A percentile compares a stretch with the other conserved stretches of the same genome.
Conservation (phyloP, 2,329 filamentous ascomycete species). For the Pseudogymnoascus sp. region DNA sequence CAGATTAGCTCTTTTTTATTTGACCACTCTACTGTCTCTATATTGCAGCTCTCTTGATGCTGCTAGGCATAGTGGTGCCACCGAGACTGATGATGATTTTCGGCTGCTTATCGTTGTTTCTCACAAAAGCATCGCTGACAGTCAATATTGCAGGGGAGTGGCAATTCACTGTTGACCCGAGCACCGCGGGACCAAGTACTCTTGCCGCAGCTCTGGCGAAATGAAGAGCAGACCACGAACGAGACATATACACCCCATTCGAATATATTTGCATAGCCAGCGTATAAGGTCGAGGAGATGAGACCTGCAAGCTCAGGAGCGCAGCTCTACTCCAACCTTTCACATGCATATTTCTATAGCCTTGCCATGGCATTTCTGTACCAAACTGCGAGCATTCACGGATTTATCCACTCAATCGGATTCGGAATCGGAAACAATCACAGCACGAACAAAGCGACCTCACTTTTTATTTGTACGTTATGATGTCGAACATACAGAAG, state of each 20-base stretch:
- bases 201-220: neutral
- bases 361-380: neutral
- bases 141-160: slow-evolving; percentile 6
- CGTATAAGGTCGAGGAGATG: neutral
- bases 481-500: slow-evolving; percentile 5
- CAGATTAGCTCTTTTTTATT: neutral
- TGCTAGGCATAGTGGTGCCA: slow-evolving; percentile 1
- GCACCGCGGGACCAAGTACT: neutral
- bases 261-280: slow-evolving; percentile 1
- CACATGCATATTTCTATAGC: neutral
- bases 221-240: neutral
- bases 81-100: neutral
- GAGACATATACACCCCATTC: neutral
- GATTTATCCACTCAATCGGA: neutral
- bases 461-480: slow-evolving; percentile 4
- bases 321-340: neutral
- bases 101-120: neutral
- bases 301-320: slow-evolving; percentile 5
- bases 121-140: neutral
- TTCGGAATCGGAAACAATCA: neutral
- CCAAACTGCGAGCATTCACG: neutral
- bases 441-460: neutral
- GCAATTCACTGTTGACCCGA: slow-evolving; percentile 1
- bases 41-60: neutral
- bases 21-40: neutral